Base-by-base conservation (phyloP, 495 filamentous ascomycete species). In the Choiromyces venosus region DNA sequence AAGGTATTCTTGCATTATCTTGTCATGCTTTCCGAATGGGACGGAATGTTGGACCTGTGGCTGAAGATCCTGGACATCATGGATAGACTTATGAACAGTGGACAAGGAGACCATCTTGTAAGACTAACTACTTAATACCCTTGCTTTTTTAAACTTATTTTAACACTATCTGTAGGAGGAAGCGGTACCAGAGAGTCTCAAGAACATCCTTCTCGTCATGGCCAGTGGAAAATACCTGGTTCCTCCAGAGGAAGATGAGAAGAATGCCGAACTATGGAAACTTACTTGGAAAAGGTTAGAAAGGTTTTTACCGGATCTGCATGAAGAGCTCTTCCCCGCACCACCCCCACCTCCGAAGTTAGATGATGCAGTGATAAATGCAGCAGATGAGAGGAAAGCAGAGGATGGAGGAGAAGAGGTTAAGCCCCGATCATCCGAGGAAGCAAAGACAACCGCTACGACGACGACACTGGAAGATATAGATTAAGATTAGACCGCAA, bases 141-240 rank as follows among this genome's bases (percentile, higher is more conserved):
- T 39, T 56, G n/a, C 39, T 65, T 36, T 37, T 72, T 67, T 4
- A 19, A 66, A 44, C 25, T 65, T 25, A 38, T 56, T 56, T 66
- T 64, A 61, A 66, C 69, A 67, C 33, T 65, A 29, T 10, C 38
- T 78, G 70, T 76, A 94, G 91, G 93, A 96, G 83, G 94, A 98
- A 85, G 94, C 95, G 38, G 92, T 99, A 4, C 92, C 93, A 6
- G 96, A 99, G 81, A 93, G 91, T 77, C 84, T 99, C 74, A 99
- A 98, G 83, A 99, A 99, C 74, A 93, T 98, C 69, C 85, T 99
- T 19, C 86, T 98, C 19, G 94, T 99, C 76, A 98, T 99, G 95
- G 88, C 92, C 2, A 93, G 89, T 80, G 93, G 90, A 52, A 94
- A 92, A 38, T 94, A 92, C 76, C 87, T 99, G 9, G 89, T 92